Base-by-base conservation (phyloP, 371 early-diverging fungal species). In the Amoeboaphelidium protococcarum region DNA sequence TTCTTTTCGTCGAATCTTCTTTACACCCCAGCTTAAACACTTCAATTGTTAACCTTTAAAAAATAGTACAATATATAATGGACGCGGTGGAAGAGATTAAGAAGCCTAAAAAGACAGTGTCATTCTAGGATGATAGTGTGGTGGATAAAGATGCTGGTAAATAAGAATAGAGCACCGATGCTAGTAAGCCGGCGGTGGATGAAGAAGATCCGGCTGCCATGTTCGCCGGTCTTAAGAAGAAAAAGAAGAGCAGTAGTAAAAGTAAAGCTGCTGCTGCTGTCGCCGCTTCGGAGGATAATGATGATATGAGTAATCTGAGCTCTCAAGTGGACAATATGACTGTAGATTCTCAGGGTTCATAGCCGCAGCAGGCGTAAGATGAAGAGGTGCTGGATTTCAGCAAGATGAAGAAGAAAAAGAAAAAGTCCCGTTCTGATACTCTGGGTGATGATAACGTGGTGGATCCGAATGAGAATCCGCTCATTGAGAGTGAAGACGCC, bases 321-420 rank as follows among this genome's bases (percentile, higher is more conserved):
- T 42, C 47, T 16, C 50, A 53, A 21, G 44, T 50, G 1, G 56
- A 22, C 49, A 44, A 24, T 49, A 52, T 16, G 25, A 42, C 40
- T 45, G 42, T 49, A 45, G 2, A 19, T 6, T 22, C 1, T 40
- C 41, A 52, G 64, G 59, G 67, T 62, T 43, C 63, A 56, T 46
- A n/a, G 59, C 61, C 45, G 49, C 53, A 42, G 53, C 54, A 27
- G 76, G 61, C 59, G n/a, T 56, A 56, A 4, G 62, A 53, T 26
- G 69, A 62, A 23, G 59, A 55, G 20, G 65, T 55, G 40, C 65
- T 51, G 44, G 77, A 72, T 47, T 61, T 78, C 58, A 78, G 78
- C 61, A 79, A 78, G 62, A 83, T 80, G 64, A 85, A 86, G 71
- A 85, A 86, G 71, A 81, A 84, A 73, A 87, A 82, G 67, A 86